Conservation (phyloP, 768 basidiomycete species). For the Collybia nuda region DNA sequence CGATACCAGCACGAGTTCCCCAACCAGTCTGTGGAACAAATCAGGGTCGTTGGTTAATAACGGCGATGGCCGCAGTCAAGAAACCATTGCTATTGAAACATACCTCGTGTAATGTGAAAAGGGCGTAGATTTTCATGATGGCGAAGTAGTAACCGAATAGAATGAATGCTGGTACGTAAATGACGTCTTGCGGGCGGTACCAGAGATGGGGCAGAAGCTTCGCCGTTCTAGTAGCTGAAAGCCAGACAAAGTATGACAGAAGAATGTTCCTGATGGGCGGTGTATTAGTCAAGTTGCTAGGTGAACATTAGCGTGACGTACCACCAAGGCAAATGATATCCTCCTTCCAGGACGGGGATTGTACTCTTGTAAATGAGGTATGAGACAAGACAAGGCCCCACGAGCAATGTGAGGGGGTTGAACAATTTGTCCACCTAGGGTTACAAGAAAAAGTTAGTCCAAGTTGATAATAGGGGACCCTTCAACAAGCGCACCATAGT, state of each 20-base stretch:
- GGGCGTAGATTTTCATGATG: conserved; percentile 91
- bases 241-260: conserved; percentile 67
- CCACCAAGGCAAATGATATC: conserved; percentile 85
- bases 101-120: conserved; percentile 88
- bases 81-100: conserved; percentile 15
- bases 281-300: conserved; percentile 7
- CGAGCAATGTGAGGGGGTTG: conserved; percentile 84
- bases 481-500: conserved; percentile 68
- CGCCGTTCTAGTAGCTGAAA: conserved; percentile 67
- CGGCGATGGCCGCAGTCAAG: neutral
- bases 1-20: conserved; percentile 95
- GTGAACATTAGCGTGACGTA: conserved; percentile 29
- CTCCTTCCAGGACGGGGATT: conserved; percentile 60
- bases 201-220: conserved; percentile 86
- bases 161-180: conserved; percentile 85
- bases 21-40: conserved; percentile 67
- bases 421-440: conserved; percentile 79
- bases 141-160: conserved; percentile 93
- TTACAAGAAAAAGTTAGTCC: conserved; percentile 1
- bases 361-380: conserved; percentile 81
- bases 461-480: conserved; percentile 41
- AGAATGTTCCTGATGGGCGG: conserved; percentile 61
- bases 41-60: neutral
- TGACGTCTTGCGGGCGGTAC: conserved; percentile 71
- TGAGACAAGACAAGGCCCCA: conserved; percentile 78